phyloP scores from a whole-genome alignment of 106 monocot genomes.

The Dendrobium catenatum region DNA sequence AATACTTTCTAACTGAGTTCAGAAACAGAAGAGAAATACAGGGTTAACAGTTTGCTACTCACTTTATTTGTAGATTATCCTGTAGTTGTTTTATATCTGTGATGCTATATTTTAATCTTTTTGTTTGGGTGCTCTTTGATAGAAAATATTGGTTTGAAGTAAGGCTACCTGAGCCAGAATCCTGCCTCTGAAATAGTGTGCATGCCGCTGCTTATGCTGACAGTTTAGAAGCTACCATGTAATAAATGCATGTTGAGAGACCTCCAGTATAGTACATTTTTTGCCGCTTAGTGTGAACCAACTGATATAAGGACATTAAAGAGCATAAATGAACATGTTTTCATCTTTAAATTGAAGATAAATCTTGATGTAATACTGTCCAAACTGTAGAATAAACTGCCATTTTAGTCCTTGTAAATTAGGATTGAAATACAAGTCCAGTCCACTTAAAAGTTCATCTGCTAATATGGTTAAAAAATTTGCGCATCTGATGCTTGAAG shows the following conservation, averaged over 20 bases:
- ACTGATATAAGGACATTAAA: not conserved
- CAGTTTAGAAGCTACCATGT: not conserved
- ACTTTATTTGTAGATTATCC: not conserved
- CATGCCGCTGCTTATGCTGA: not conserved
- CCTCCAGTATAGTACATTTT: not conserved
- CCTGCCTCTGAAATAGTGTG: not conserved
- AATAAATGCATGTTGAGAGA: not conserved
- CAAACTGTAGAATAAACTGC: not conserved
- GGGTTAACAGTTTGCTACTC: no score
- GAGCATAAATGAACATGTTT: not conserved
- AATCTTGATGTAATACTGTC: not conserved
- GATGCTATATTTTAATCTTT: not conserved
- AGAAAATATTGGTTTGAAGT: not conserved
- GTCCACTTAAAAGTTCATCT: not conserved
- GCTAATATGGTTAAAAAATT: not conserved
- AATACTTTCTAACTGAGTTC: no score
- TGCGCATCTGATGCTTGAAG: not conserved
- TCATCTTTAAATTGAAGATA: not conserved
- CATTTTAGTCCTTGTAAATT: no score
- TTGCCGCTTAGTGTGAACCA: not conserved
- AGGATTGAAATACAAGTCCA: not conserved
- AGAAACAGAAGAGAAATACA: no score
- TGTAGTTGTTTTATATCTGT: not conserved
- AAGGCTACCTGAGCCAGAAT: not conserved
- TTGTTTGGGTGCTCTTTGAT: not conserved